Evolutionary conservation across 352 stramenopile genomes (phyloP).

Genomic region (Pythium coloratum): DNA sequence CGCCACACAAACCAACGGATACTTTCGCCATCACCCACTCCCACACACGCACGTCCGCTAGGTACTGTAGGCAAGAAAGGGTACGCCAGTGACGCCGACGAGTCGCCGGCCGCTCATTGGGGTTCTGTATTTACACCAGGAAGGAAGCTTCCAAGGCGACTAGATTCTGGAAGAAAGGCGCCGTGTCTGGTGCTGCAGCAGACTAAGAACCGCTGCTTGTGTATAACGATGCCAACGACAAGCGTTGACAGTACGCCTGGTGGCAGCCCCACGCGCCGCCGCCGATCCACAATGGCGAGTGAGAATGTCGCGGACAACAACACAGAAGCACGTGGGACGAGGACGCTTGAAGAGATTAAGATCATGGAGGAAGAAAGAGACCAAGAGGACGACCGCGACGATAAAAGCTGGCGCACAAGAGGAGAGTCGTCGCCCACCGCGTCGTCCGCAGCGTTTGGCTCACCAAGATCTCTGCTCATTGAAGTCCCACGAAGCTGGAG

Average conservation of each 20-base stretch:
- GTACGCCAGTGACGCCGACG: constrained; percentile 12
- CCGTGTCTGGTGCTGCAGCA: not conserved
- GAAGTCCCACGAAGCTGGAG: constrained; percentile 2
- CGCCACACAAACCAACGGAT: not conserved
- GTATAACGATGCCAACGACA: not conserved
- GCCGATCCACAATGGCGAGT: not conserved
- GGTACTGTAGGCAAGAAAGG: not conserved
- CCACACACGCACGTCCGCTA: not conserved
- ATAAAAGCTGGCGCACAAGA: constrained; percentile 23
- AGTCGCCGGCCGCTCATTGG: constrained; percentile 10
- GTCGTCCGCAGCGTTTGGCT: constrained; percentile 3
- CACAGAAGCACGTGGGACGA: not conserved
- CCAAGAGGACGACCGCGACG: constrained; percentile 27
- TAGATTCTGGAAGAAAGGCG: not conserved
- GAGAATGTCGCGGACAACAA: not conserved
- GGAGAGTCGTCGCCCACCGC: constrained; percentile 20
- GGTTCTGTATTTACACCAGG: constrained; percentile 8
- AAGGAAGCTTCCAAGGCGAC: not conserved
- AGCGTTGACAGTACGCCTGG: not conserved
- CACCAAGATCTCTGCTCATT: not conserved
- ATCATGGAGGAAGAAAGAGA: constrained; percentile 4
- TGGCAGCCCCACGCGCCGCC: not conserved
- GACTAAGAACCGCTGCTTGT: not conserved
- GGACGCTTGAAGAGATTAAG: not conserved
- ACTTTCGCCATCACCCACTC: not conserved